A percentile compares a stretch with the other conserved stretches of the same genome.
phyloP scores from a whole-genome alignment of 75 land plant species.

The Pinus tabuliformis region DNA sequence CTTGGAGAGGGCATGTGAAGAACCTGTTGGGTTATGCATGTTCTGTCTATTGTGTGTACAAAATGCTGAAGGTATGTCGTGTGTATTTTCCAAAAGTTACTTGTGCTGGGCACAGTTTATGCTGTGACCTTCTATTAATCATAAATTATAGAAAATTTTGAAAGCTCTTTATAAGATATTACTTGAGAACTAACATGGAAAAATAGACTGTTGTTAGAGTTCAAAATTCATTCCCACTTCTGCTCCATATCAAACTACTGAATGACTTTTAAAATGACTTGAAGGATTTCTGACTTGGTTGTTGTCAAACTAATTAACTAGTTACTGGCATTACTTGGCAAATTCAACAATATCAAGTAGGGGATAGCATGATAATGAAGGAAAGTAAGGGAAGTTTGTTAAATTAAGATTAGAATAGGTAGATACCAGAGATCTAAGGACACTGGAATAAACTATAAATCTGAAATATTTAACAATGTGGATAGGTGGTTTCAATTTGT shows the following conservation, averaged over 20 bases:
- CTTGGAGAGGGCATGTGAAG: constrained; percentile 89
- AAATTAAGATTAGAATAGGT: neutral
- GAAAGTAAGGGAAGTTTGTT: neutral
- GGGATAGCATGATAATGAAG: neutral
- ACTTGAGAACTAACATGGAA: neutral
- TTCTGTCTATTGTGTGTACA: constrained; percentile 87
- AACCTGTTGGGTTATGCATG: constrained; percentile 83
- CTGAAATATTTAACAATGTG: neutral
- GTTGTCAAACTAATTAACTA: neutral
- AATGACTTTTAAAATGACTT: neutral
- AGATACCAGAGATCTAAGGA: neutral
- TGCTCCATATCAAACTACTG: neutral
- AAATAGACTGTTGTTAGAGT: neutral
- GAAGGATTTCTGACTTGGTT: neutral
- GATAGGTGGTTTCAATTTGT: neutral
- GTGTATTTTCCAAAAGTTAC: neutral
- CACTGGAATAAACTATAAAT: neutral
- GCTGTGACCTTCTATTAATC: neutral
- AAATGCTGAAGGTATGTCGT: constrained; percentile 74
- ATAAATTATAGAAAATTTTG: neutral
- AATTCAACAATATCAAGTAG: neutral
- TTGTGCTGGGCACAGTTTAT: neutral
- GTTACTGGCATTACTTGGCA: neutral
- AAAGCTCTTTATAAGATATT: neutral
- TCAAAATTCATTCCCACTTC: neutral